phyloP scores from a whole-genome alignment of 148 eudicot genomes.

The Polygonum aviculare region DNA sequence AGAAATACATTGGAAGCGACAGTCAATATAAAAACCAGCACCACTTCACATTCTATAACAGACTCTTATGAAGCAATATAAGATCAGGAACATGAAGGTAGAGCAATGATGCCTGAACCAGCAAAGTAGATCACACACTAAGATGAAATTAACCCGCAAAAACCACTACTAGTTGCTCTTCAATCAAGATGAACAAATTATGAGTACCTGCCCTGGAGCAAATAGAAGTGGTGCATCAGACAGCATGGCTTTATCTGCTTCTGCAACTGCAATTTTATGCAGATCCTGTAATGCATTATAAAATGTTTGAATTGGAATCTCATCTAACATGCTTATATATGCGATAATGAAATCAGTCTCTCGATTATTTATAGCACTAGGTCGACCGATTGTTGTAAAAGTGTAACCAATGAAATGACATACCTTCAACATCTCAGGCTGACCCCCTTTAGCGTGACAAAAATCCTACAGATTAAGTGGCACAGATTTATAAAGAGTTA shows the following conservation, averaged over 20 bases:
- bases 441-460: conserved; percentile 45
- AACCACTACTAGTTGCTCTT: neutral
- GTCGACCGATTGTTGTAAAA: neutral
- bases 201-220: conserved; percentile 89
- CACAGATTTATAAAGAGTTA: neutral
- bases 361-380: neutral
- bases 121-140: neutral
- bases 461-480: conserved; percentile 44
- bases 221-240: conserved; percentile 86
- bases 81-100: neutral
- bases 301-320: neutral
- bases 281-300: conserved; percentile 36
- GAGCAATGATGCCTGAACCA: neutral
- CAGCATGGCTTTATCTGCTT: conserved; percentile 81
- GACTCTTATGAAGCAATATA: neutral
- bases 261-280: conserved; percentile 40
- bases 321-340: neutral
- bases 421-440: conserved; percentile 61
- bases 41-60: neutral
- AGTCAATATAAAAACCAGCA: neutral
- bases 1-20: conserved; percentile 12
- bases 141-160: neutral
- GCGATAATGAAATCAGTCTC: neutral
- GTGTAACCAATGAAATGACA: neutral
- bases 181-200: neutral